Conservation (phyloP, 2,329 filamentous ascomycete genomes). For the Cladorrhinum sp. region DNA sequence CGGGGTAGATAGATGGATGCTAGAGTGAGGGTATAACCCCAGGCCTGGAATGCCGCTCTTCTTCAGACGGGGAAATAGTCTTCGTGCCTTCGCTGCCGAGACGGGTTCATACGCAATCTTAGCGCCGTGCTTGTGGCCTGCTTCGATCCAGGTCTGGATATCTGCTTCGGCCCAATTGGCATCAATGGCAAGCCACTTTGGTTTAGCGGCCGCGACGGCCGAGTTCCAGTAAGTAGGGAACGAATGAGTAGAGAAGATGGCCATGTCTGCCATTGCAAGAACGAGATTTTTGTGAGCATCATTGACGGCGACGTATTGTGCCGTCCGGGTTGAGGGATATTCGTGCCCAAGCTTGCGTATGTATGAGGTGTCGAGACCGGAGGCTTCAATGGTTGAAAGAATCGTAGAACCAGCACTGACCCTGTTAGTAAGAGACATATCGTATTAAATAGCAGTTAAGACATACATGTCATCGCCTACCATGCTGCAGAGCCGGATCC, state of each 20-base stretch:
- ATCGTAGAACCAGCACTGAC: slow-evolving; percentile 69
- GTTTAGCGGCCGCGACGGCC: slow-evolving; percentile 53
- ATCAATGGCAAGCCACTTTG: slow-evolving; percentile 80
- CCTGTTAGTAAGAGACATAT: neutral
- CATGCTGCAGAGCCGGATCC: slow-evolving; percentile 73
- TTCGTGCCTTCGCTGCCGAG: slow-evolving; percentile 71
- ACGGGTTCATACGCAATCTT: slow-evolving; percentile 85
- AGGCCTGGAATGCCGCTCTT: slow-evolving; percentile 30
- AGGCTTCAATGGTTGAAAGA: slow-evolving; percentile 59
- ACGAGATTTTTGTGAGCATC: slow-evolving; percentile 77
- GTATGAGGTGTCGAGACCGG: slow-evolving; percentile 62
- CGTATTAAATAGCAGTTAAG: neutral
- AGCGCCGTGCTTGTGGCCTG: slow-evolving; percentile 54
- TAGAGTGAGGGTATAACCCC: slow-evolving; percentile 56
- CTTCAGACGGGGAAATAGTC: slow-evolving; percentile 55
- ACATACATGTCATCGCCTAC: slow-evolving; percentile 73
- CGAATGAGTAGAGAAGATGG: slow-evolving; percentile 63
- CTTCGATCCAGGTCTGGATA: slow-evolving; percentile 65
- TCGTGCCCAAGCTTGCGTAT: slow-evolving; percentile 56
- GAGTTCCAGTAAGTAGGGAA: slow-evolving; percentile 59
- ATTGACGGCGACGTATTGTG: slow-evolving; percentile 90
- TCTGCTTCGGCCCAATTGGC: slow-evolving; percentile 74
- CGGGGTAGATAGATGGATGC: slow-evolving; percentile 74
- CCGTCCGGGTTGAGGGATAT: slow-evolving; percentile 61
- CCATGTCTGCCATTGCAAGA: slow-evolving; percentile 96